These are phyloP conservation scores for Lachnellula suecica DNA, from an alignment of 2,329 filamentous ascomycete genomes.

Conservation along the genomic window DNA sequence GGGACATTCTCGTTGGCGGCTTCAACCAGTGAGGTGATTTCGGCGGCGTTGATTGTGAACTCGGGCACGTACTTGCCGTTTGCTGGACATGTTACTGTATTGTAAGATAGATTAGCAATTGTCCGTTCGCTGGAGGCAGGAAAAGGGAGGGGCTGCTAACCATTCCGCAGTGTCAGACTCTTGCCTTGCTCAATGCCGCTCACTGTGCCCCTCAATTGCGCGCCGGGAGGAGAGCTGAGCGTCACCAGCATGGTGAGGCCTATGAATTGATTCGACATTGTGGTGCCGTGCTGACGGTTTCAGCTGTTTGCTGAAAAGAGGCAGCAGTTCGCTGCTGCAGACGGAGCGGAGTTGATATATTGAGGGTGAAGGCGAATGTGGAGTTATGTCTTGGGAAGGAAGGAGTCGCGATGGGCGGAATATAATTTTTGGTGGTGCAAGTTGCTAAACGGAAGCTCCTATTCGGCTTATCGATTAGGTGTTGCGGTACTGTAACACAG, in stretches of 20 bases:
- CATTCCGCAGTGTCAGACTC: conserved; percentile 34
- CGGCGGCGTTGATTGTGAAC: conserved; percentile 32
- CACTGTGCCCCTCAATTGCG: conserved; percentile 33
- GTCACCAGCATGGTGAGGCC: conserved; percentile 38
- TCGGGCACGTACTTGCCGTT: conserved; percentile 32
- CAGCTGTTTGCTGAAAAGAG: not conserved
- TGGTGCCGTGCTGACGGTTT: conserved; percentile 1
- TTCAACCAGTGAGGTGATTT: conserved; percentile 33
- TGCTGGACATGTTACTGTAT: conserved; percentile 29
- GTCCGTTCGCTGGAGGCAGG: not conserved
- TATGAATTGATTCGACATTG: conserved; percentile 35
- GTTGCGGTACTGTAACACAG: not conserved
- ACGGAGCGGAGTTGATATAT: not conserved
- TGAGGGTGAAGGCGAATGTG: not conserved
- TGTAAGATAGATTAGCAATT: conserved; percentile 1
- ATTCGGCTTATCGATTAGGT: conserved; percentile 18
- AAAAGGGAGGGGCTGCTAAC: conserved; percentile 16
- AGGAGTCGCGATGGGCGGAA: conserved; percentile 13
- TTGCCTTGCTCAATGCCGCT: conserved; percentile 33
- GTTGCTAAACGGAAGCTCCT: not conserved
- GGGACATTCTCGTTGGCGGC: conserved; percentile 28
- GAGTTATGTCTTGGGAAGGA: not conserved
- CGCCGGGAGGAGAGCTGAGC: conserved; percentile 31
- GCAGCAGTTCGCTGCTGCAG: conserved; percentile 1
- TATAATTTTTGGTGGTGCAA: conserved; percentile 13